Evolutionary conservation across 2,329 filamentous ascomycete species (phyloP), one percentile per base, ranked within the genome.

Genomic region (Aspergillus melleus): DNA sequence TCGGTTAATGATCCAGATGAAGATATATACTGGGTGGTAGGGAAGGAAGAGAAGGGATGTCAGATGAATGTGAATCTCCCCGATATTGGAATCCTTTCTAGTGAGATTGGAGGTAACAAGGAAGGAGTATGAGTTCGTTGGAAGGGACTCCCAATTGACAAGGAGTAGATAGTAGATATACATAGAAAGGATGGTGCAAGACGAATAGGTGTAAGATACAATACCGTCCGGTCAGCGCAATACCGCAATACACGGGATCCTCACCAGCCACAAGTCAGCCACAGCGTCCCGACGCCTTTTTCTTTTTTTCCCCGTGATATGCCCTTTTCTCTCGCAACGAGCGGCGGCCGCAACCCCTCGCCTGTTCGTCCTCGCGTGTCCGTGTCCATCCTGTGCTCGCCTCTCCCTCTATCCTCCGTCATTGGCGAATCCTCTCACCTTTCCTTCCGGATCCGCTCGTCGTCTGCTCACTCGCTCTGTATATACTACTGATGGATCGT

Each of bases 401-500:
- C 22, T 57, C 49, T 36, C 54, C 53, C 29, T 22, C 46, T 20
- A 29, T 3, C 16, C 49, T 44, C 12, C 19, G 49, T 32, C 42
- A 16, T 19, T 47, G 26, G 44, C 16, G 42, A 32, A 29, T 32
- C 24, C 52, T 30, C 36, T 54, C 22, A 39, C 24, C 59, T 36
- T 44, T 54, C 55, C 52, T 57, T 52, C 55, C 53, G 46, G 44
- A 47, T 55, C 61, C 61, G 46, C 56, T 50, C 62, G 59, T 59
- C 54, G 54, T 56, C 57, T 61, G 62, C 55, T 58, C 62, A 54
- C 53, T 55, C 57, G 49, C 55, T 57, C 50, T 62, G 58, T 57
- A 64, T 58, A 67, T 66, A 66, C 49, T 66, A 71, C 74, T 78
- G 76, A 85, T 86, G 84, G 84, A 84, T 83, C 76, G 79, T 79